Percentiles rank a stretch among this genome's conserved stretches.
These are phyloP conservation scores for Puya raimondii DNA, from an alignment of 176 grass and related monocot species.

Conservation along the genomic window DNA sequence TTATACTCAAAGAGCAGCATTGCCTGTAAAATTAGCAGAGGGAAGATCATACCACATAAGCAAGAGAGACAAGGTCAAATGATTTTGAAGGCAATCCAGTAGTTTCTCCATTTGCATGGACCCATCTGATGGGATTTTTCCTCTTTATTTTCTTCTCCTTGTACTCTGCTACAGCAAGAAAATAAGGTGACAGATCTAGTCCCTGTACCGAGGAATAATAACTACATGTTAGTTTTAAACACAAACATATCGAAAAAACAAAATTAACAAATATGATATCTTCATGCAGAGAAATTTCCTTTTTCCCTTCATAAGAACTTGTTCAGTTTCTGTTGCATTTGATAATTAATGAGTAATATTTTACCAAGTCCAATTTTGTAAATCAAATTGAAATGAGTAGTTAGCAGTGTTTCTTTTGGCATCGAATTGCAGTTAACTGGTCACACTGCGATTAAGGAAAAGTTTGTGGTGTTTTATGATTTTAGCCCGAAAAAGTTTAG, in stretches of 20 bases:
- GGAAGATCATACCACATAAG: conserved; percentile 54
- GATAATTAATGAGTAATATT: too few relatives aligned
- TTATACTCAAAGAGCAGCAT: background rate
- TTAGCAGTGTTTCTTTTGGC: background rate
- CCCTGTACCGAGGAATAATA: conserved; percentile 26
- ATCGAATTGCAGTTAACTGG: background rate
- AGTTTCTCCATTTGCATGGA: conserved; percentile 74
- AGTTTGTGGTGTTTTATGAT: background rate
- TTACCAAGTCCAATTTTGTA: too few relatives aligned
- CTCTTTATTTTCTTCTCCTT: conserved; percentile 48
- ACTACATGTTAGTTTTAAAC: too few relatives aligned
- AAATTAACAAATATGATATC: too few relatives aligned
- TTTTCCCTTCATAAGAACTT: too few relatives aligned
- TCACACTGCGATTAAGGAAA: too few relatives aligned
- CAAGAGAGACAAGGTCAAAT: conserved; percentile 68
- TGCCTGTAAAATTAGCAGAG: background rate
- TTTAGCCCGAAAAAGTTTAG: background rate
- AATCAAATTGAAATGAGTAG: background rate
- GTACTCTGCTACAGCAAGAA: conserved; percentile 61
- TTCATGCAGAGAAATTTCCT: too few relatives aligned
- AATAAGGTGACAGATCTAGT: conserved; percentile 74
- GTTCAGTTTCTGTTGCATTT: too few relatives aligned
- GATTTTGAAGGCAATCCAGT: conserved; percentile 61
- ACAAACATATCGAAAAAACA: too few relatives aligned
- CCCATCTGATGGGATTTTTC: conserved; percentile 53